Base-by-base conservation (phyloP, 768 basidiomycete genomes). In the Kondoa subrosea region DNA sequence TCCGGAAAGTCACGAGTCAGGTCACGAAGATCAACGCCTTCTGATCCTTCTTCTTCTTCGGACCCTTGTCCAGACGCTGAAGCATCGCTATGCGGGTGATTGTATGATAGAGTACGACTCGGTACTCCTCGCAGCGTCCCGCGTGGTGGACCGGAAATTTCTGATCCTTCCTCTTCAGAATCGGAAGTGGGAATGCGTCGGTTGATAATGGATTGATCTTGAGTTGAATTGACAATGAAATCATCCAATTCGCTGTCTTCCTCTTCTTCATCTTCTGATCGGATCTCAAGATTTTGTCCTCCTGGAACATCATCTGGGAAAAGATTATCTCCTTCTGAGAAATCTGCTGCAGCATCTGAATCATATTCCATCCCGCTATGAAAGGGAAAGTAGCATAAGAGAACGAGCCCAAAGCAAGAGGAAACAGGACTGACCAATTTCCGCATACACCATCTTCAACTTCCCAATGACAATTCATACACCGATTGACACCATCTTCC, bases 391-490 rank as follows among this genome's bases (percentile, higher is more conserved):
- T 21, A 50, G 8, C 40, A 50, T 8, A 8, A 8, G 21, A 8
- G 40, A 50, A 8, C n/a, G n/a, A n/a, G n/a, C n/a, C n/a, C n/a
- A n/a, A 50, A 21, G 40, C 58, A 12, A 25, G 29, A 31, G 29
- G 30, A 14, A 31, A 25, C 58, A 59, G 4, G 30, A 26, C 68
- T 57, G 26, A 69, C 69, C 69, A 69, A 34, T 69, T 57, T 30
- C 56, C 21, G 56, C 69, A 69, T n/a, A 26, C 26, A 3, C 66
- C 69, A 32, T 63, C 56, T 56, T 69, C 69, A 34, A 69, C 67
- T 60, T 69, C 69, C 69, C 69, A 69, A 40, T 57, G 30, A 34
- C 69, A 69, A 30, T 67, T 40, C 12, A 69, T 32, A 56, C 69
- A 69, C 56, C 69, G 57, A 1, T 57, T 25, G 8, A 69, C 69